Base-by-base conservation (phyloP, 1,284 basidiomycete species). In the Marasmius tenuissimus region DNA sequence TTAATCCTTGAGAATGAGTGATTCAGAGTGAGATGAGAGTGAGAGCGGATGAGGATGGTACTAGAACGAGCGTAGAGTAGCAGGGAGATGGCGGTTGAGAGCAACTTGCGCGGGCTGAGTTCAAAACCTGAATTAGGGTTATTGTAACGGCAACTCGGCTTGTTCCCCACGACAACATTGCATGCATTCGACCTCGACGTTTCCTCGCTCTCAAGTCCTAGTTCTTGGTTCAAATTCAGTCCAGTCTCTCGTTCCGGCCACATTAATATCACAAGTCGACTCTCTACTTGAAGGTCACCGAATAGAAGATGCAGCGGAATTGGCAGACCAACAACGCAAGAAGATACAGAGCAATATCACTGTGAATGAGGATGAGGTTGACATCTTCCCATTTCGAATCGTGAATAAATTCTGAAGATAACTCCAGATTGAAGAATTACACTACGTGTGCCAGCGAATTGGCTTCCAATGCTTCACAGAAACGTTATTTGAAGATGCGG, bases 401-500 rank as follows among this genome's bases (percentile, higher is more conserved):
- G 27, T 8, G 18, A 1, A 40, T 37, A 47, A 42, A 57, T 50
- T 60, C 20, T 42, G 58, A n/a, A 52, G 11, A 16, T n/a, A 37
- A 54, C 6, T 5, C 22, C 66, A 89, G 85, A 77, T 79, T 60
- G 86, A 91, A 52, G 88, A 89, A 68, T 72, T 92, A 47, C 79
- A 79, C 65, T 94, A 93, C 70, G 81, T 92, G 42, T 91, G 91
- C 70, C 90, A 92, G 70, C 83, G 86, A 53, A 82, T 93, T 61
- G 92, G 89, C 20, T 91, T 91, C 70, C 83, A 86, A 71, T 86
- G 85, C 65, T 80, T 94, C 66, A 72, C 76, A 18, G 87, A 91
- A 71, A 92, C 90, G 0, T 76, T 84, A 35, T 94, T 94, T 70
- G 85, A 88, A 66, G 88, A 92, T 63, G 92, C 92, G 1, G 88